Conservation (phyloP, 371 early-diverging fungal genomes). For the Parasitella parasitica region DNA sequence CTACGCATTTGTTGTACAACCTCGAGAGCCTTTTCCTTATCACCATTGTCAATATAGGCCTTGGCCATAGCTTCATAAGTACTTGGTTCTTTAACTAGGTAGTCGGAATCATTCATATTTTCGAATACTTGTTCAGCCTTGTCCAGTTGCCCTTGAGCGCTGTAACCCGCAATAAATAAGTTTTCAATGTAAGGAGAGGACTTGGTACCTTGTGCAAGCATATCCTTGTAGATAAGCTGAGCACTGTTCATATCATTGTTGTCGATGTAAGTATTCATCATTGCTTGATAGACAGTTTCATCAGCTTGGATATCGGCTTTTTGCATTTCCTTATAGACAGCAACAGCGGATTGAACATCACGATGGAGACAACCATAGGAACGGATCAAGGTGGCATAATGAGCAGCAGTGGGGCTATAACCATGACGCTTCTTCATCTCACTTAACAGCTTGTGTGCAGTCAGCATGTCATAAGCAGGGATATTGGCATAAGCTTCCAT, state of each 20-base stretch:
- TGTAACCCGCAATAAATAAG: slow-evolving; percentile 59
- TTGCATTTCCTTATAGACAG: slow-evolving; percentile 51
- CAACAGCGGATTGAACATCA: slow-evolving; percentile 53
- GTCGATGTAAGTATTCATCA: slow-evolving; percentile 56
- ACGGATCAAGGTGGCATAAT: slow-evolving; percentile 59
- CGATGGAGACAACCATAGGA: slow-evolving; percentile 62
- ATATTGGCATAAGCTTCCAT: slow-evolving; percentile 64
- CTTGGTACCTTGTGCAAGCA: slow-evolving; percentile 33
- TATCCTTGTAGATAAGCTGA: slow-evolving; percentile 44
- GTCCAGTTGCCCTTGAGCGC: slow-evolving; percentile 69
- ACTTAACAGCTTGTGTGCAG: slow-evolving; percentile 52
- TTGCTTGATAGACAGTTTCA: slow-evolving; percentile 55
- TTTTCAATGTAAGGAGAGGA: slow-evolving; percentile 66
- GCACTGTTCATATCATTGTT: slow-evolving; percentile 49
- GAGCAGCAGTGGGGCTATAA: slow-evolving; percentile 46
- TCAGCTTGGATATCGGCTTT: slow-evolving; percentile 44
- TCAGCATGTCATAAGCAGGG: slow-evolving; percentile 59
- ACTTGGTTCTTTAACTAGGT: slow-evolving; percentile 55
- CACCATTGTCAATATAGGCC: slow-evolving; percentile 48
- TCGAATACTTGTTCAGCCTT: slow-evolving; percentile 66
- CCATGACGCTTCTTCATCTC: slow-evolving; percentile 49
- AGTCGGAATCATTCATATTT: slow-evolving; percentile 34
- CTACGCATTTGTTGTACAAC: slow-evolving; percentile 36
- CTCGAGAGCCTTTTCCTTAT: slow-evolving; percentile 38
- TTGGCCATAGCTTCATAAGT: slow-evolving; percentile 65